These are phyloP conservation scores for Dictyostelium intermedium DNA, from an alignment of 78 protist species.

Conservation along the genomic window DNA sequence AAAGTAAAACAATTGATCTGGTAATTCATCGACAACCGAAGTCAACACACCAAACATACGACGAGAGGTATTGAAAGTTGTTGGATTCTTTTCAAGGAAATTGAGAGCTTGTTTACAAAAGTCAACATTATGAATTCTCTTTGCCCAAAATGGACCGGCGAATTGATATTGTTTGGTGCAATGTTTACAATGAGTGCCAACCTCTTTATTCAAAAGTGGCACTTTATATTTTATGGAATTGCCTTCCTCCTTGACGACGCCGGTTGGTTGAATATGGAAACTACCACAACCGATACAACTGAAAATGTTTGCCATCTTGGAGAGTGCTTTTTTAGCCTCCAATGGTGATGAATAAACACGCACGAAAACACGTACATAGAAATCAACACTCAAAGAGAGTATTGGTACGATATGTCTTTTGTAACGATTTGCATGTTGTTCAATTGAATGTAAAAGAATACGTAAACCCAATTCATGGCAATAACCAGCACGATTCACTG, in stretches of 20 bases:
- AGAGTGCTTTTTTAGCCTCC: constrained; percentile 28
- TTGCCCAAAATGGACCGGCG: constrained; percentile 96
- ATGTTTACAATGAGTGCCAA: constrained; percentile 43
- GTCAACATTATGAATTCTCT: constrained; percentile 83
- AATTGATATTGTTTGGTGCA: background rate
- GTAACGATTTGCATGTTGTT: constrained; percentile 87
- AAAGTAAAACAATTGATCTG: constrained; percentile 86
- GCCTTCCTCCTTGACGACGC: background rate
- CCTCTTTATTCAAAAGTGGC: background rate
- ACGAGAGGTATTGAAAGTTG: constrained; percentile 29
- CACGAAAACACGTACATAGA: constrained; percentile 98
- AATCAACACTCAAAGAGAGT: constrained; percentile 93
- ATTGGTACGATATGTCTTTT: constrained; percentile 91
- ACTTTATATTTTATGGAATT: constrained; percentile 32
- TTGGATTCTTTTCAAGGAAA: constrained; percentile 38
- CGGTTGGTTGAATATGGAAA: constrained; percentile 84
- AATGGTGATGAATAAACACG: constrained; percentile 51
- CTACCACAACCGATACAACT: constrained; percentile 91
- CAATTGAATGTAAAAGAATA: constrained; percentile 85
- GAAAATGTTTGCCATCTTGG: constrained; percentile 40
- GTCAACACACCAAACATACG: constrained; percentile 86
- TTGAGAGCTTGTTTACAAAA: background rate
- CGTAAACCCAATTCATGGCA: constrained; percentile 97
- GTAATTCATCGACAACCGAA: constrained; percentile 83
- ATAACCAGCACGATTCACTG: constrained; percentile 71